Evolutionary conservation across 2,329 filamentous ascomycete genomes (phyloP), one percentile per base, ranked within the genome.

Genomic region (Colletotrichum falcatum): DNA sequence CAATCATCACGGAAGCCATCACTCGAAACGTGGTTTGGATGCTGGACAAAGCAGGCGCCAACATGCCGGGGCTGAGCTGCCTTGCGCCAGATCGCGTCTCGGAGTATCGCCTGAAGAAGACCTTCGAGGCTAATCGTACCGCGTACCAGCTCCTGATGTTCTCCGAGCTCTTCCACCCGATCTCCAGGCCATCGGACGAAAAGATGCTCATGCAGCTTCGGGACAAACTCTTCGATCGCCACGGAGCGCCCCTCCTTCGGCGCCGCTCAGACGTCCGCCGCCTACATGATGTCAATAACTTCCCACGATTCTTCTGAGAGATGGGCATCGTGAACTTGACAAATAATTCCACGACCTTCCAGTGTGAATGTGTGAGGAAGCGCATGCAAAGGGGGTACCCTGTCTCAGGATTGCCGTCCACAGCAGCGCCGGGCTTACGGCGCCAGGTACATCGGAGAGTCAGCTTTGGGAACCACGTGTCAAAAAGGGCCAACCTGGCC

Each of bases 61-160:
- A 76, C 35, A 79, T 78, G 77, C 77, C 83, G 1, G 85, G 86
- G 72, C 80, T 87, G 1, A 78, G 79, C 6, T 86, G 84, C 73
- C 73, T 86, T 5, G 85, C 87, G 70, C 74, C 79, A 0, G 76
- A 79, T 30, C 70, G 73, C 0, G 72, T 83, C 20, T 86, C 84
- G 2, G 67, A 78, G 0, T 86, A 87, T 73, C 84, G 85, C 12
- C 79, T 87, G 0, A 70, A 78, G 55, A 81, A 81, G 72, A 87
- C 84, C 0, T 87, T 86, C 74, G 75, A 81, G 18, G 84, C 82
- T 18, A 82, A 79, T 26, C 79, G 77, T 35, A 86, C 83, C 1
- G 85, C 83, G 0, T 87, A 87, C 74, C 81, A 84, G 2, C 80
- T 87, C 5, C 79, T 87, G 33, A 87, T 87, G 85, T 86, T 88